A percentile compares a stretch with the other conserved stretches of the same genome.
These are phyloP conservation scores for Cladosporium sp. DNA, from an alignment of 2,329 filamentous ascomycete genomes.

Conservation along the genomic window DNA sequence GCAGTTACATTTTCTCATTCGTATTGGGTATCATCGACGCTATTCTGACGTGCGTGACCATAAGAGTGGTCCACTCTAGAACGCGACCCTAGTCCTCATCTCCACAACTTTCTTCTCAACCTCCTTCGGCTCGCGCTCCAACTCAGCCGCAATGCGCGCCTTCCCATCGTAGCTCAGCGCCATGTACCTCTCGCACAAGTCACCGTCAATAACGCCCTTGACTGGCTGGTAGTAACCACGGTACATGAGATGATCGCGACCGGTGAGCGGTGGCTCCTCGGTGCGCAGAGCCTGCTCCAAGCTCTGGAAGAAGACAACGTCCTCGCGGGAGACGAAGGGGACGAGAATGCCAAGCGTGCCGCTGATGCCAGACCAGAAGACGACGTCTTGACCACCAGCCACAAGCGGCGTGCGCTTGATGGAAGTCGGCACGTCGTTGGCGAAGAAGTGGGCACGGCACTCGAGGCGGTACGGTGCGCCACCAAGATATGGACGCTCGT, in stretches of 20 bases:
- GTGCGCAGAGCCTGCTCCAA: slow-evolving; percentile 82
- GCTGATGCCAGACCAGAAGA: slow-evolving; percentile 91
- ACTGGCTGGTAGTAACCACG: slow-evolving; percentile 93
- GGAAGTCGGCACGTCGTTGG: slow-evolving; percentile 87
- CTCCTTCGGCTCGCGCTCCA: slow-evolving; percentile 85
- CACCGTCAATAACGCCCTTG: slow-evolving; percentile 94
- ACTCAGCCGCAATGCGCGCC: slow-evolving; percentile 86
- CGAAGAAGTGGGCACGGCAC: slow-evolving; percentile 82
- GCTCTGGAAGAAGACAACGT: slow-evolving; percentile 96
- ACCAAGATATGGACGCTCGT: slow-evolving; percentile 84
- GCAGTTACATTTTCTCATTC: neutral
- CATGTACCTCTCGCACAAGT: slow-evolving; percentile 89
- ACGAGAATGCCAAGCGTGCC: slow-evolving; percentile 91
- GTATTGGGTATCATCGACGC: slow-evolving; percentile 5
- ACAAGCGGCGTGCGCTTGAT: slow-evolving; percentile 86
- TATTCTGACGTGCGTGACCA: neutral
- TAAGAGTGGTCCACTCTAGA: slow-evolving; percentile 19
- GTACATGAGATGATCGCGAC: slow-evolving; percentile 93
- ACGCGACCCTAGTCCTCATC: slow-evolving; percentile 36
- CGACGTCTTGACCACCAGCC: slow-evolving; percentile 82
- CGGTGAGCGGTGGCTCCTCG: slow-evolving; percentile 83
- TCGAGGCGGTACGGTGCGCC: slow-evolving; percentile 81
- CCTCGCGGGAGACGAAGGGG: slow-evolving; percentile 85
- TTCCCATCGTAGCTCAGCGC: slow-evolving; percentile 83
- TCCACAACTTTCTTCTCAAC: slow-evolving; percentile 84